Evolutionary conservation across 129 eudicot genomes (phyloP).

Genomic region (Arctium lappa): DNA sequence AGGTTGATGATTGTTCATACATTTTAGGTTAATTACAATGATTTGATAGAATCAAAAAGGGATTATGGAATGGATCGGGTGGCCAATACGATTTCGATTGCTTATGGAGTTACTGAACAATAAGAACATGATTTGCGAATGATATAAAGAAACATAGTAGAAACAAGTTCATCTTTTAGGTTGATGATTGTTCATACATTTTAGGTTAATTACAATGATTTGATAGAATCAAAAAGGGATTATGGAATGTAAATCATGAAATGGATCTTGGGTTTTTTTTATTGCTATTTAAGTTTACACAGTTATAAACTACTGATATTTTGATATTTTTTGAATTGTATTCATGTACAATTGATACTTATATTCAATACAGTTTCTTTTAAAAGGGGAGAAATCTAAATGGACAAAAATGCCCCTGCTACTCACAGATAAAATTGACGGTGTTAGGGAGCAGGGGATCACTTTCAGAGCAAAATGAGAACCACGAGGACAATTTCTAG

Average conservation of each 20-base stretch:
- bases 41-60: slow-evolving; percentile 31
- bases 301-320: neutral
- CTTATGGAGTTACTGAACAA: slow-evolving; percentile 64
- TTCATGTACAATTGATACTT: neutral
- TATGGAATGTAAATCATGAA: slow-evolving; percentile 31
- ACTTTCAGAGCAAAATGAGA: too few species aligned
- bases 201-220: slow-evolving; percentile 28
- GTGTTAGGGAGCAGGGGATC: too few species aligned
- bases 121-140: neutral
- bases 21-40: slow-evolving; percentile 27
- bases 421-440: too few species aligned
- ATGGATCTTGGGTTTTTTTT: slow-evolving; percentile 15
- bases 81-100: slow-evolving; percentile 54
- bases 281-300: neutral
- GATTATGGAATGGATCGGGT: slow-evolving; percentile 31
- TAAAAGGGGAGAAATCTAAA: too few species aligned
- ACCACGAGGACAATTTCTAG: too few species aligned
- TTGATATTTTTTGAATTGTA: neutral
- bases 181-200: slow-evolving; percentile 27
- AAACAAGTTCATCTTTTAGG: slow-evolving; percentile 8
- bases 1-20: slow-evolving; percentile 24
- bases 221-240: slow-evolving; percentile 28
- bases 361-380: too few species aligned
- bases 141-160: slow-evolving; percentile 1
- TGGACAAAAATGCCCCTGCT: too few species aligned